Conservation (phyloP, 768 basidiomycete species). For the Hygrophorus russula region DNA sequence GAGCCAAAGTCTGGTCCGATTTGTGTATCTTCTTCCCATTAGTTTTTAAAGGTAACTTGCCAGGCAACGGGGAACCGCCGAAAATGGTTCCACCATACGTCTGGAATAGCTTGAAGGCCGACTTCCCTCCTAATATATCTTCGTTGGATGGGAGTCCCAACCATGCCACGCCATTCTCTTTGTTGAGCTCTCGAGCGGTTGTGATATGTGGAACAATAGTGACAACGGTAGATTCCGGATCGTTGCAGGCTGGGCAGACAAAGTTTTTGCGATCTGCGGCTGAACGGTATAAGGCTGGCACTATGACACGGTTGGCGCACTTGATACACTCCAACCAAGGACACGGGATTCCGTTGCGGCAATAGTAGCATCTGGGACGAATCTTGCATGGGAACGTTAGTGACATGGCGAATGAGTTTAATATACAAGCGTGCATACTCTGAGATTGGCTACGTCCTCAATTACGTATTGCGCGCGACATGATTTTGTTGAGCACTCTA, state of each 20-base stretch:
- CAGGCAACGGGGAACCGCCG: slow-evolving; percentile 1
- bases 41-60: slow-evolving; percentile 2
- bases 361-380: slow-evolving; percentile 17
- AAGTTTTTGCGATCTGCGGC: slow-evolving; percentile 4
- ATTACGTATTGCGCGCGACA: slow-evolving; percentile 17
- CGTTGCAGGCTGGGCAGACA: slow-evolving; percentile 13
- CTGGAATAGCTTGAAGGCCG: slow-evolving; percentile 18
- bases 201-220: slow-evolving; percentile 9
- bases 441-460: slow-evolving; percentile 8
- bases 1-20: slow-evolving; percentile 1
- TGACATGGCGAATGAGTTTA: too few relatives aligned
- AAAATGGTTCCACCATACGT: slow-evolving; percentile 12
- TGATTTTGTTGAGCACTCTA: slow-evolving; percentile 13
- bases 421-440: not conserved
- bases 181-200: slow-evolving; percentile 9
- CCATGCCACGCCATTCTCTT: slow-evolving; percentile 15
- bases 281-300: slow-evolving; percentile 10
- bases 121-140: slow-evolving; percentile 12
- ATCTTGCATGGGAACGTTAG: slow-evolving; percentile 7
- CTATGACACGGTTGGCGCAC: slow-evolving; percentile 16
- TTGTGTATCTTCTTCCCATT: slow-evolving; percentile 10
- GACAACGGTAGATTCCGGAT: slow-evolving; percentile 4
- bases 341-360: slow-evolving; percentile 12
- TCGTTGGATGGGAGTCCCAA: slow-evolving; percentile 11
- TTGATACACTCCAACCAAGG: slow-evolving; percentile 14